These are phyloP conservation scores for Tricholoma saponaceum DNA, from an alignment of 768 basidiomycete species.

Conservation along the genomic window DNA sequence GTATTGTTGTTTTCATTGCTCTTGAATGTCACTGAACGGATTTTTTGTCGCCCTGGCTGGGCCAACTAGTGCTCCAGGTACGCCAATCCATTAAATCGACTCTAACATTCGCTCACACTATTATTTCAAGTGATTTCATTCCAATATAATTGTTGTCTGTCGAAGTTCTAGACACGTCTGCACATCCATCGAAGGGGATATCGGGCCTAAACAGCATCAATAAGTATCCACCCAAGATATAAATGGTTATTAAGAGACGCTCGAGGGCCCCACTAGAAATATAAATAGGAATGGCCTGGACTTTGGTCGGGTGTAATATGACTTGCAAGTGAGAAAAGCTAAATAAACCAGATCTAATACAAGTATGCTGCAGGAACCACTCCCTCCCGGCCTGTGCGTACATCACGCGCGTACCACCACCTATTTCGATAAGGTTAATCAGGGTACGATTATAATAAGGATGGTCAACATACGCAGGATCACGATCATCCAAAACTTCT, in stretches of 20 bases:
- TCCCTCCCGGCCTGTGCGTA: conserved; percentile 76
- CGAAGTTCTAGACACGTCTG: no score
- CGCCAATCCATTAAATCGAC: neutral
- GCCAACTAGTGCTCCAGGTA: conserved; percentile 16
- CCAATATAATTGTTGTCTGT: no score
- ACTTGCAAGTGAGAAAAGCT: conserved; percentile 30
- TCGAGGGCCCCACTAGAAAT: neutral
- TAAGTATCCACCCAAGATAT: neutral
- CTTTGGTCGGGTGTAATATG: conserved; percentile 21
- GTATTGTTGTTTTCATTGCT: conserved; percentile 24
- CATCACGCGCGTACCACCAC: conserved; percentile 93
- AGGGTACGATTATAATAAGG: neutral
- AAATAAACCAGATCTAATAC: conserved; percentile 54
- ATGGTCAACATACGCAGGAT: conserved; percentile 61
- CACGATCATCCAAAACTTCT: conserved; percentile 75
- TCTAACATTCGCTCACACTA: neutral
- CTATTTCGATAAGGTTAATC: conserved; percentile 34
- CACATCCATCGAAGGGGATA: neutral
- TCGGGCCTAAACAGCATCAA: neutral
- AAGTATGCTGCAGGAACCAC: conserved; percentile 91
- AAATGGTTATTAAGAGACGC: neutral
- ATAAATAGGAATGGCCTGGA: conserved; percentile 7
- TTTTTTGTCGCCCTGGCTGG: neutral
- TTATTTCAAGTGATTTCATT: conserved; percentile 3
- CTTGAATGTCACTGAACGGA: neutral